A percentile compares a stretch with the other conserved stretches of the same genome.
Conservation (phyloP, 1,139 yeast species). For the Nakaseomyces glabratus region DNA sequence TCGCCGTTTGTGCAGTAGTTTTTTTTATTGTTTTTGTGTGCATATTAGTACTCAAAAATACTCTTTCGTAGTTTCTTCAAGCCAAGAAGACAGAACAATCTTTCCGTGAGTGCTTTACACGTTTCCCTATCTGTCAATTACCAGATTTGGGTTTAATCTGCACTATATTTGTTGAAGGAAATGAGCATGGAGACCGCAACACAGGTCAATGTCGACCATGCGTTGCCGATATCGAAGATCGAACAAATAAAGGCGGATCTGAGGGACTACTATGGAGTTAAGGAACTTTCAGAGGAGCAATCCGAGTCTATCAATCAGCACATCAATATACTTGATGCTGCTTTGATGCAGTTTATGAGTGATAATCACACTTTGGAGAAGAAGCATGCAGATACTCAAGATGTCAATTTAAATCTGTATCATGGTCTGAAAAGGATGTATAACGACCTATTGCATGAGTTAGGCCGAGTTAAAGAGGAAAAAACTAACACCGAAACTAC, state of each 20-base stretch:
- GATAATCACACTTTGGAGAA: constrained; percentile 26
- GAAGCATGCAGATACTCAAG: constrained; percentile 19
- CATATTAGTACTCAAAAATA: too few species aligned
- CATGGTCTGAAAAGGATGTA: constrained; percentile 28
- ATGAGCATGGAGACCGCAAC: neutral
- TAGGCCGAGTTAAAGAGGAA: constrained; percentile 16
- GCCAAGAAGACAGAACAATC: too few species aligned
- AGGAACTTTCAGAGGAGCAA: constrained; percentile 16
- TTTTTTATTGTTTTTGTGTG: too few species aligned
- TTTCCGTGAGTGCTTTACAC: too few species aligned
- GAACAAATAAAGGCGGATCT: constrained; percentile 25
- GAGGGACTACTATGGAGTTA: constrained; percentile 13
- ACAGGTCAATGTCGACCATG: constrained; percentile 26
- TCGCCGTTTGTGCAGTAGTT: too few species aligned
- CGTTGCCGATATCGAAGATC: constrained; percentile 24
- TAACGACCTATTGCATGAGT: constrained; percentile 23
- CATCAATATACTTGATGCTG: constrained; percentile 18
- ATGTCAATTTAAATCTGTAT: constrained; percentile 25
- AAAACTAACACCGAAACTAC: constrained; percentile 1
- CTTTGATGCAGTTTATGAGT: constrained; percentile 21
- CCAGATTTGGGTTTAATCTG: too few species aligned
- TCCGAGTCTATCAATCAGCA: constrained; percentile 18
- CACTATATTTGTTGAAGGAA: too few species aligned
- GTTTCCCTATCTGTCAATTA: neutral
- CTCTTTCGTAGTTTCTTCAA: too few species aligned